Base-by-base conservation (phyloP, 208 protist genomes). In the Leptomonas pyrrhocoris region DNA sequence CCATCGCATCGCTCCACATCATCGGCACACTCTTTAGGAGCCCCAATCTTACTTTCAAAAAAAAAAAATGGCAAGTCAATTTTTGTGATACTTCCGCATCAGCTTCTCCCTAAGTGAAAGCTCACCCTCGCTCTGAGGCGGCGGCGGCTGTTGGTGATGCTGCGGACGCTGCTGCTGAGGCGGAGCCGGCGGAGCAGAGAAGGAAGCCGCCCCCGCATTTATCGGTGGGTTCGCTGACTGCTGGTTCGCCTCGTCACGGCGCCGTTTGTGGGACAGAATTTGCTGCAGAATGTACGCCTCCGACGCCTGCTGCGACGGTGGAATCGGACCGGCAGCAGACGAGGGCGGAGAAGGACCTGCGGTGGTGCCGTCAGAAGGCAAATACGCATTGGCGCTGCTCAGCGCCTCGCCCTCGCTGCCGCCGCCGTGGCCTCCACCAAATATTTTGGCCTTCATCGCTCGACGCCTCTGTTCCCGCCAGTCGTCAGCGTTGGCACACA, bases 381-480 rank as follows among this genome's bases (percentile, higher is more conserved):
- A 21, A 19, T 73, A 68, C 19, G 58, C 45, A 15, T 57, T 49
- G 8, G 34, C 16, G 25, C 19, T 56, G 12, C 21, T 34, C 30
- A 38, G 19, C 23, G 25, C 48, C 21, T 16, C 16, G 45, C 25
- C 11, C 13, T 23, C 25, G 5, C 11, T 53, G 34, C 8, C 45
- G 57, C 45, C 45, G 28, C 25, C 49, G 48, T 25, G 9, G 9
- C 21, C 57, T 19, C 45, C 38, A 18, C 83, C 78, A 64, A 92
- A 95, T 19, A 95, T 90, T 31, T 85, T 85, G 45, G 76, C 80
- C 38, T 77, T 85, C 73, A 95, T 86, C 21, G 87, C 85, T 5
- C 77, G 76, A 12, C 85, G 80, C 2, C 90, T 85, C 78, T 95
- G 85, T 74, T 95, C 85, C 18, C 84, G 80, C 88, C 90, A 95